Conservation (phyloP, 2,329 filamentous ascomycete genomes). For the Hypoxylon sp. region DNA sequence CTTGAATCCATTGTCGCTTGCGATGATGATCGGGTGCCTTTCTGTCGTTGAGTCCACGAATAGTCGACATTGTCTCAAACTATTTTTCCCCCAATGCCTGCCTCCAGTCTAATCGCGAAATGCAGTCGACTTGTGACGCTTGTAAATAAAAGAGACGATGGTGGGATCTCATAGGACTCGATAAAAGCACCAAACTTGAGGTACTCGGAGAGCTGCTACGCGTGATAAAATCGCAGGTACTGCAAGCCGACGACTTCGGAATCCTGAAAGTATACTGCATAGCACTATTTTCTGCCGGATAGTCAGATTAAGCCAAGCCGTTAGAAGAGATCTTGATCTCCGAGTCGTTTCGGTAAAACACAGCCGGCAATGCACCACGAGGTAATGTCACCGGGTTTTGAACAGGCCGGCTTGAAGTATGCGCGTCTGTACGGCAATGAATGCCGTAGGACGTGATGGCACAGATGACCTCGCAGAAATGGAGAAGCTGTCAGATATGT, state of each 20-base stretch:
- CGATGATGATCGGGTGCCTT: not conserved
- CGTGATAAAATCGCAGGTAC: not conserved
- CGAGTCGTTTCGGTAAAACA: not conserved
- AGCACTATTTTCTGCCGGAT: not conserved
- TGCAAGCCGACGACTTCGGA: not conserved
- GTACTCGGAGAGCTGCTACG: not conserved
- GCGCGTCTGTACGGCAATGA: constrained; percentile 1
- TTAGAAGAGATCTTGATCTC: not conserved
- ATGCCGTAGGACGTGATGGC: constrained; percentile 3
- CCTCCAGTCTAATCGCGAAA: not conserved
- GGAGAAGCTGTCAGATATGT: not conserved
- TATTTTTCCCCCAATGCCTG: not conserved
- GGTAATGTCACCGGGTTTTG: no score
- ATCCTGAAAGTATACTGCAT: no score
- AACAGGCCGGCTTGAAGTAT: not conserved
- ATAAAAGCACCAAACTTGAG: not conserved
- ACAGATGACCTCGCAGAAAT: not conserved
- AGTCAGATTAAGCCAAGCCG: not conserved
- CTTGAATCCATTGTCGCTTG: constrained; percentile 1
- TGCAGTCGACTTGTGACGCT: not conserved
- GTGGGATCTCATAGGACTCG: not conserved
- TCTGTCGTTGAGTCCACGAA: constrained; percentile 9
- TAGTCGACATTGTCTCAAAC: constrained; percentile 1
- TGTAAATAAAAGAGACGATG: constrained; percentile 1
- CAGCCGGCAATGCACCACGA: not conserved